A percentile compares a stretch with the other conserved stretches of the same genome.
These are phyloP conservation scores for Lasiodiplodia gonubiensis DNA, from an alignment of 2,329 filamentous ascomycete species.

Conservation along the genomic window DNA sequence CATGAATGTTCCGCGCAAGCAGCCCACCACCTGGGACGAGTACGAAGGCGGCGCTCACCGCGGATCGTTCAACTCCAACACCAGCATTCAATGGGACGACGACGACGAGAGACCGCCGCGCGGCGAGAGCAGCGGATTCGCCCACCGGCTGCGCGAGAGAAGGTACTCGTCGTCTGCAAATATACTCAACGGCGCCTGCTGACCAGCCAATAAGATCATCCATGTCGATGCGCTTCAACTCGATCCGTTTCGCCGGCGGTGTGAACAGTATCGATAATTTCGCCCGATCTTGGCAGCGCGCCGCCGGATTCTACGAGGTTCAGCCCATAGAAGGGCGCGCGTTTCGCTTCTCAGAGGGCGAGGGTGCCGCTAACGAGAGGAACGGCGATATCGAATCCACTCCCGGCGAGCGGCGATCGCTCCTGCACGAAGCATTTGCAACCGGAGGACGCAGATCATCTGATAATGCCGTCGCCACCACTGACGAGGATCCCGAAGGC, in stretches of 20 bases:
- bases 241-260: conserved; percentile 75
- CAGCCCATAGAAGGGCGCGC: conserved; percentile 74
- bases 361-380: conserved; percentile 56
- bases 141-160: conserved; percentile 43
- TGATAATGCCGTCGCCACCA: conserved; percentile 48
- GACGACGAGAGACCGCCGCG: conserved; percentile 35
- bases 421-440: conserved; percentile 50
- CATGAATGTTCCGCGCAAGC: conserved; percentile 48
- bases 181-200: background rate
- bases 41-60: conserved; percentile 52
- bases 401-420: conserved; percentile 49
- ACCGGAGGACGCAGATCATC: conserved; percentile 44
- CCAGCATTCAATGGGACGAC: conserved; percentile 48
- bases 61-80: conserved; percentile 49
- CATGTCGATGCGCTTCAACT: conserved; percentile 57
- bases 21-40: conserved; percentile 54
- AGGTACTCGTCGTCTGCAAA: conserved; percentile 34
- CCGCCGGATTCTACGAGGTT: conserved; percentile 85
- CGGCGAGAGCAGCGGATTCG: conserved; percentile 37
- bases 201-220: conserved; percentile 47
- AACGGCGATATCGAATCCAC: conserved; percentile 46
- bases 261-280: conserved; percentile 96
- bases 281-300: conserved; percentile 88
- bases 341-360: conserved; percentile 62
- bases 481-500: conserved; percentile 30